Conservation (phyloP, 441 rosid genomes). For the Brassica balearica region DNA sequence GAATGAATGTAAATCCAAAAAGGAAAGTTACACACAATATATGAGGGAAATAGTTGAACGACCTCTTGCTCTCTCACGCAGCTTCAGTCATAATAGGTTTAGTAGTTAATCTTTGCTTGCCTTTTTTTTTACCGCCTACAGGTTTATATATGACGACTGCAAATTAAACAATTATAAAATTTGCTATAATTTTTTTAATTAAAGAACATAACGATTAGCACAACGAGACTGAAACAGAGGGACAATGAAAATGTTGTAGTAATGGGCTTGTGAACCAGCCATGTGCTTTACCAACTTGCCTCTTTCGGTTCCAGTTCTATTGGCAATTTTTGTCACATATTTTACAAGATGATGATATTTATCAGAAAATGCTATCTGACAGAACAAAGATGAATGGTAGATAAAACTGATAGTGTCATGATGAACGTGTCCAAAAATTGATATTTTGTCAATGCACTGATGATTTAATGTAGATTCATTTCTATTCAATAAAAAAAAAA, state of each 20-base stretch:
- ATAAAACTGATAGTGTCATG: background rate
- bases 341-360: background rate
- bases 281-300: constrained; percentile 37
- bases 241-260: constrained; percentile 19
- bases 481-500: background rate
- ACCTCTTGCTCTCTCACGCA: constrained; percentile 8
- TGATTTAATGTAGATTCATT: constrained; percentile 9
- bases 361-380: constrained; percentile 12
- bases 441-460: background rate
- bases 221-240: constrained; percentile 27
- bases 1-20: background rate
- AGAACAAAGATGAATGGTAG: background rate
- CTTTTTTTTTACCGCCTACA: background rate
- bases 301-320: constrained; percentile 26
- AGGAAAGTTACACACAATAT: constrained; percentile 13
- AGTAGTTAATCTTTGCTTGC: background rate
- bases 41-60: constrained; percentile 10
- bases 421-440: background rate
- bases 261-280: constrained; percentile 31
- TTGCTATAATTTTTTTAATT: background rate
- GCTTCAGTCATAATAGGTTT: constrained; percentile 2
- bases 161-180: background rate
- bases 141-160: background rate
- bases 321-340: background rate
- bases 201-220: background rate